A percentile compares a stretch with the other conserved stretches of the same genome.
Conservation (phyloP, 2,329 filamentous ascomycete species). For the Arachnopeziza araneosa region DNA sequence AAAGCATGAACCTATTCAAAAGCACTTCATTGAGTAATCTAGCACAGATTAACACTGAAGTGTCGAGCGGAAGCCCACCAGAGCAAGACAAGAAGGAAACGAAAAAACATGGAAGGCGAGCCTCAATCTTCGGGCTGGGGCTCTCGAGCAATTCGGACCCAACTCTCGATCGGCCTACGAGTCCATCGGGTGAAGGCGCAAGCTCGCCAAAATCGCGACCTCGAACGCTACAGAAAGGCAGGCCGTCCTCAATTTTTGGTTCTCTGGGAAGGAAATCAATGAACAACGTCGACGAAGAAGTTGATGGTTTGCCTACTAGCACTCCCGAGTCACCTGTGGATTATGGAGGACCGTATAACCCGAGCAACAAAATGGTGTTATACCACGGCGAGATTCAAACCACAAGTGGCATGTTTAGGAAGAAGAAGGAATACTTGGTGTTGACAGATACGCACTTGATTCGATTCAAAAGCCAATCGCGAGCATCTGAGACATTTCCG, state of each 20-base stretch:
- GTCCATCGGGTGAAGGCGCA: constrained; percentile 17
- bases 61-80: constrained; percentile 6
- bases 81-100: constrained; percentile 22
- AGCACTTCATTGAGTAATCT: constrained; percentile 19
- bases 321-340: constrained; percentile 24
- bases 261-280: constrained; percentile 30
- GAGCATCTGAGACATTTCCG: constrained; percentile 59
- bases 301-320: constrained; percentile 15
- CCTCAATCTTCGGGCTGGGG: constrained; percentile 25
- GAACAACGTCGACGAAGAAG: constrained; percentile 23
- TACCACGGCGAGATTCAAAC: constrained; percentile 67
- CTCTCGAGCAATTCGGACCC: constrained; percentile 16
- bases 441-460: constrained; percentile 64
- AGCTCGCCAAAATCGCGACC: constrained; percentile 24
- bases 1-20: constrained; percentile 28
- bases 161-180: constrained; percentile 15
- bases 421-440: constrained; percentile 67
- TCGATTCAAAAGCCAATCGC: constrained; percentile 61
- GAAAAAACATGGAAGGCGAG: constrained; percentile 26
- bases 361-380: constrained; percentile 41
- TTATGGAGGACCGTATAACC: neutral
- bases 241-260: constrained; percentile 30
- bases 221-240: constrained; percentile 27
- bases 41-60: constrained; percentile 25
- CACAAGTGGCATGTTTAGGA: constrained; percentile 63